A percentile compares a stretch with the other conserved stretches of the same genome.
Evolutionary conservation across 179 eudicot species (phyloP).

Genomic region (Heliamphora pulchella): DNA sequence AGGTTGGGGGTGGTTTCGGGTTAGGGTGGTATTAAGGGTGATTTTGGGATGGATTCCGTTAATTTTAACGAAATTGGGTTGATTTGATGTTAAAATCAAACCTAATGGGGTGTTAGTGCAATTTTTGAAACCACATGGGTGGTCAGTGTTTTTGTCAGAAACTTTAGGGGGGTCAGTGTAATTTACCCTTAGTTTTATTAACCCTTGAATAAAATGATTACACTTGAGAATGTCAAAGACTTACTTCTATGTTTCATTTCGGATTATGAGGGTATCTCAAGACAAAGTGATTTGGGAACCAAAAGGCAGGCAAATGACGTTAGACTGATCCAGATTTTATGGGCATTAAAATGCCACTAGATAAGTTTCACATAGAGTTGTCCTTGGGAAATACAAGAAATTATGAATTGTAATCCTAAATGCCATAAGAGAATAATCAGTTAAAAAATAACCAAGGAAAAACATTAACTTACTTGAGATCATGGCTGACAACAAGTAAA

Average conservation of each 20-base stretch:
- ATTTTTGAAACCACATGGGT: too few species aligned
- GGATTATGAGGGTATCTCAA: not conserved
- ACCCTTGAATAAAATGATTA: not conserved
- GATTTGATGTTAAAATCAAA: too few species aligned
- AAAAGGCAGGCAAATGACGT: not conserved
- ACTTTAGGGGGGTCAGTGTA: too few species aligned
- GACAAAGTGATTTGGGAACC: not conserved
- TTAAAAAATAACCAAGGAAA: constrained; percentile 8
- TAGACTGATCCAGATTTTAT: not conserved
- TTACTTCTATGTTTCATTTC: not conserved
- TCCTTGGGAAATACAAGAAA: constrained; percentile 3
- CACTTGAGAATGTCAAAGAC: not conserved
- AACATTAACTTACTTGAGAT: constrained; percentile 60
- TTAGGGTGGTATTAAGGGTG: too few species aligned
- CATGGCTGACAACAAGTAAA: constrained; percentile 94
- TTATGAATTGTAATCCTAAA: not conserved
- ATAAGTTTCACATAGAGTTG: not conserved
- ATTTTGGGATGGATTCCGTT: too few species aligned
- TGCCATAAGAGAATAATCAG: not conserved
- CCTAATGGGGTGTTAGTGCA: too few species aligned
- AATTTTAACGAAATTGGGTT: too few species aligned
- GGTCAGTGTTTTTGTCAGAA: too few species aligned
- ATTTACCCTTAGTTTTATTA: not conserved
- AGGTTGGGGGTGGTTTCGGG: too few species aligned
- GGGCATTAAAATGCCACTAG: not conserved